Evolutionary conservation across 345 rosid species (phyloP).

Genomic region (Aquilaria sinensis): DNA sequence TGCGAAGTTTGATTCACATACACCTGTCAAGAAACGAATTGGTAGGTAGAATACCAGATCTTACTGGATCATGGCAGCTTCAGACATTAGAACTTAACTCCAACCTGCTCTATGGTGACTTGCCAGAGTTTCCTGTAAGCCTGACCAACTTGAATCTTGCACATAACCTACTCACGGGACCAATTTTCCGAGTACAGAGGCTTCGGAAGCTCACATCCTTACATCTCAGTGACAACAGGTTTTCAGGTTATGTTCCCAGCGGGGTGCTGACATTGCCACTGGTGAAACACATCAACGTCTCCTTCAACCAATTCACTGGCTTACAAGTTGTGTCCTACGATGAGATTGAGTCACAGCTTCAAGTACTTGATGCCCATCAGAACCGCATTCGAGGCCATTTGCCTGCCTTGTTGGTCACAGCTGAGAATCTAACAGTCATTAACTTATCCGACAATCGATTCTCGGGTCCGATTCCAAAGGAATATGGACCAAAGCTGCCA

Average conservation of each 20-base stretch:
- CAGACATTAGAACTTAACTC: constrained; percentile 32
- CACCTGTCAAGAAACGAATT: constrained; percentile 34
- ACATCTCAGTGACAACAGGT: constrained; percentile 46
- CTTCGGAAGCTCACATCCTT: constrained; percentile 24
- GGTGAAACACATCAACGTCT: constrained; percentile 30
- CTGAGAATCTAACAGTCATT: constrained; percentile 27
- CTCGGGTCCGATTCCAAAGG: constrained; percentile 34
- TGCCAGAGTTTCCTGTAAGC: constrained; percentile 42
- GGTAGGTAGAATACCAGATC: constrained; percentile 40
- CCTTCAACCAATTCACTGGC: constrained; percentile 35
- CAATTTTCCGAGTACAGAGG: constrained; percentile 22
- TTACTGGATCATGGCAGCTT: constrained; percentile 46
- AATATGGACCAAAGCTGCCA: constrained; percentile 30
- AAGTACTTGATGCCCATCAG: constrained; percentile 34
- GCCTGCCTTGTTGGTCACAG: constrained; percentile 33
- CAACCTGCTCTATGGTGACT: constrained; percentile 37
- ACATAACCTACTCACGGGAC: constrained; percentile 40
- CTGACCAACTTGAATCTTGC: constrained; percentile 33
- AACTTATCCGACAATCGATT: constrained; percentile 37
- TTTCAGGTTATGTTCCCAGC: constrained; percentile 22
- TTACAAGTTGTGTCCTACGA: constrained; percentile 22
- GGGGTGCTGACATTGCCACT: constrained; percentile 36
- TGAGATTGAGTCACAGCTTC: constrained; percentile 28
- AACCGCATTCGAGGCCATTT: constrained; percentile 42
- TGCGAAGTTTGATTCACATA: constrained; percentile 33